Evolutionary conservation across 169 alveolate species (phyloP).

Genomic region (Plasmodium fragile): DNA sequence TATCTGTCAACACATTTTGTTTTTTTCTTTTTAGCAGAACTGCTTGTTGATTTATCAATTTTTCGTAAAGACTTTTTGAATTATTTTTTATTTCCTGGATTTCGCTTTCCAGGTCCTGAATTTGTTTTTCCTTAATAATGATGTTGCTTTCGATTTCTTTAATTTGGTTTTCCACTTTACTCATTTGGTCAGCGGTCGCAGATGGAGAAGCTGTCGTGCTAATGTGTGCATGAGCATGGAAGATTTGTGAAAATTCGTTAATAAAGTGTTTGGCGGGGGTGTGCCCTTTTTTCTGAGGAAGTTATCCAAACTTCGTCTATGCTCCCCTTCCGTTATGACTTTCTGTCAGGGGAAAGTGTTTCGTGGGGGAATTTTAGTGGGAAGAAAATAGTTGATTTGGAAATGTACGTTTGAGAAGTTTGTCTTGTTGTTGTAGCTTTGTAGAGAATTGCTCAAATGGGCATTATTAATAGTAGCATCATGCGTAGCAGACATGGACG

Average conservation of each 20-base stretch:
- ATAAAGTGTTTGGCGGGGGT: background rate
- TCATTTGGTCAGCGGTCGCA: slow-evolving; percentile 3
- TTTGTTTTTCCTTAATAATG: slow-evolving; percentile 33
- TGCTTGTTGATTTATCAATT: slow-evolving; percentile 64
- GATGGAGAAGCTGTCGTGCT: background rate
- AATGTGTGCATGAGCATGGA: background rate
- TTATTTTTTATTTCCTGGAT: slow-evolving; percentile 35
- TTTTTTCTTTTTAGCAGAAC: slow-evolving; percentile 32
- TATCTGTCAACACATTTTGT: slow-evolving; percentile 35
- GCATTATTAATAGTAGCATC: background rate
- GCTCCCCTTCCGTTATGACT: background rate
- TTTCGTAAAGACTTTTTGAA: slow-evolving; percentile 36
- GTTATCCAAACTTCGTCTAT: background rate
- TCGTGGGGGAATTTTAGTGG: background rate
- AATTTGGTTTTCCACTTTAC: slow-evolving; percentile 57
- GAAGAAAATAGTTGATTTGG: background rate
- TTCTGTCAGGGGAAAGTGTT: background rate
- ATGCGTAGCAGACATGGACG: background rate
- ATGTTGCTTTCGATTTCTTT: slow-evolving; percentile 59
- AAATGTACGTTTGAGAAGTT: background rate
- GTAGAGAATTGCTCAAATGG: background rate
- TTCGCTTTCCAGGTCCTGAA: slow-evolving; percentile 27
- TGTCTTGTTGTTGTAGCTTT: background rate
- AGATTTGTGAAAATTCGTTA: background rate
- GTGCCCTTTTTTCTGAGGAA: background rate